Evolutionary conservation across 23 red algal genomes (phyloP).

Genomic region (Chondrus crispus): DNA sequence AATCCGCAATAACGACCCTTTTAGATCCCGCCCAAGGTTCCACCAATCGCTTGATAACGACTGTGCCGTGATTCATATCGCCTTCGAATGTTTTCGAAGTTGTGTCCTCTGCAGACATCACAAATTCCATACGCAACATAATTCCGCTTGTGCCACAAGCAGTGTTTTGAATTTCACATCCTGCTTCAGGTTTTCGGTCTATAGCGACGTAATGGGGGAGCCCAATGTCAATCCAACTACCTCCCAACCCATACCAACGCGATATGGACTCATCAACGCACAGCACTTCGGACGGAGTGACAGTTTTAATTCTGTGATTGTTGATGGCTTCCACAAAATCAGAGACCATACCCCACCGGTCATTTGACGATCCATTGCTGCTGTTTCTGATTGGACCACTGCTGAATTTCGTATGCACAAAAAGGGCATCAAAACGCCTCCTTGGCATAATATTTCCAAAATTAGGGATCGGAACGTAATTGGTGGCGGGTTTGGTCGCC

Average conservation of each 20-base stretch:
- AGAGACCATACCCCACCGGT: background rate
- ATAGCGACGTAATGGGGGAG: constrained; percentile 35
- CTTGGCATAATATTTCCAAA: background rate
- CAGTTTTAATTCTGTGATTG: background rate
- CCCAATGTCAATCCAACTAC: constrained; percentile 15
- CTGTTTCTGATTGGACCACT: no score
- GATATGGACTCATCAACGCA: constrained; percentile 12
- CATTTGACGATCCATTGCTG: background rate
- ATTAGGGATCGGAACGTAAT: background rate
- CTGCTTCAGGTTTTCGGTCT: constrained; percentile 33
- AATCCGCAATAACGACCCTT: constrained; percentile 15
- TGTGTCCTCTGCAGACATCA: background rate
- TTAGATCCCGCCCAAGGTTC: background rate
- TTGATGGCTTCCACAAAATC: constrained; percentile 19
- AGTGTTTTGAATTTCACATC: constrained; percentile 12
- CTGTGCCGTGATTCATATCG: background rate
- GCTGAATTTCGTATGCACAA: no score
- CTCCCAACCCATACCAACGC: constrained; percentile 35
- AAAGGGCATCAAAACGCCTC: background rate
- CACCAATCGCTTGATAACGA: background rate
- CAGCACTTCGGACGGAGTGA: background rate
- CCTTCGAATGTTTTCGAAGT: background rate
- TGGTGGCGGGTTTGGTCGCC: background rate
- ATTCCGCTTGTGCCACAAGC: background rate
- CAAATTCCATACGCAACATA: background rate